Evolutionary conservation across 768 basidiomycete genomes (phyloP), one percentile per base, ranked within the genome.

Genomic region (Boletus sp.): DNA sequence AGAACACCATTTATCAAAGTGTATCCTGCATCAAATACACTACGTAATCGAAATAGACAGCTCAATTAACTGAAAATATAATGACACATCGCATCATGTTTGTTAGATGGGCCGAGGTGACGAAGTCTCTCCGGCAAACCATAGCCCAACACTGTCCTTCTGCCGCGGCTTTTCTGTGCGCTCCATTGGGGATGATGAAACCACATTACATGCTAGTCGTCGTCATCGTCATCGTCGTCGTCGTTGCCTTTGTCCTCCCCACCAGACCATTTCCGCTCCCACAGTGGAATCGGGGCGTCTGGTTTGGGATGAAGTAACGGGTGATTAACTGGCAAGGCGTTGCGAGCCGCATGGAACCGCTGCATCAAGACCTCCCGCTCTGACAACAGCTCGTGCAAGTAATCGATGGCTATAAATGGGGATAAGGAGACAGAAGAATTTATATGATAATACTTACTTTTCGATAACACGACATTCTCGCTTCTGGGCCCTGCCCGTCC

Each of bases 401-500:
- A 85, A 56, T 96, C 94, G 70, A 96, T 94, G 17, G 94, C 94
- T 96, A 61, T 4, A 49, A 37, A 44, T 3, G 17, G 7, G 18
- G 11, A 55, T 61, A 29, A 59, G 48, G 17, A 39, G 42, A 54
- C 55, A 48, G 33, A 14, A 50, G 35, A 54, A 30, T 36, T 29
- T 42, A 47, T 20, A 14, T 6, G 45, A 37, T 4, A 20, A 17
- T 1, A 58, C 91, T 65, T 67, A 95, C 94, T 92, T 73, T 95
- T 94, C 39, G 83, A 82, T 39, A 96, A 72, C 4, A 96, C 93
- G 45, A 95, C 83, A 56, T 92, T 92, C 75, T 96, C 94, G 69
- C 93, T 95, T 65, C 89, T 79, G 7, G 94, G 92, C 1, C 94
- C 94, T 0, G 91, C 90, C 29, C 94, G 77, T 11, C 94, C 93